Base-by-base conservation (phyloP, 148 eudicot species). In the Silene latifolia region DNA sequence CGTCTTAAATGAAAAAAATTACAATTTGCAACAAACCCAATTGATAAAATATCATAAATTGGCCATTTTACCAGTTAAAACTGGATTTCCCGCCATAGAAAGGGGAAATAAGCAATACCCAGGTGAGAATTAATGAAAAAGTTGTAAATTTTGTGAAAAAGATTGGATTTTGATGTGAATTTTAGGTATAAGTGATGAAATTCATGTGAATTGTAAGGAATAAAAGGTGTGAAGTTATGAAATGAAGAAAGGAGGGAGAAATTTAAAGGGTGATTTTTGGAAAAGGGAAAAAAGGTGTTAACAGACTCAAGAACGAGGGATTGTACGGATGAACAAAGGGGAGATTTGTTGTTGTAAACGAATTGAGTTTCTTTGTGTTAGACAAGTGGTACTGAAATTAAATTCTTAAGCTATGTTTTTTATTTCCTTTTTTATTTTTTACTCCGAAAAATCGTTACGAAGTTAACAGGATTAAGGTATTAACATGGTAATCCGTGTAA, bases 21-120 rank as follows among this genome's bases (percentile, higher is more conserved):
- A 64, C 13, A 64, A 27, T 64, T 61, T 61, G 6, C 32, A 61
- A 24, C 14, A 61, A 23, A 61, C 27, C 4, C 76, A 61, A 10
- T 47, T 56, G 62, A 71, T 3, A 58, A 62, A 56, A 54, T 73
- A 66, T 74, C 82, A 39, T 32, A 75, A 64, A 24, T 75, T 56
- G 25, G n/a, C 72, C 24, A 14, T 62, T 44, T 6, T 60, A 1
- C 6, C 12, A 63, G 3, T 17, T 13, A 67, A 20, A 35, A 47
- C 62, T n/a, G 7, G 72, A 77, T 67, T 76, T 77, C 73, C 74
- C 83, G 81, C 79, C 81, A 83, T 77, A 74, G 76, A 78, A 67
- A 67, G 53, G 53, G 20, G 54, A 12, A 67, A 67, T 67, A 46
- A 48, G 63, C 35, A 61, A 74, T 60, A 65, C 77, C 76, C 77